phyloP scores from a whole-genome alignment of 305 asterid species.

The Plantago lanceolata region DNA sequence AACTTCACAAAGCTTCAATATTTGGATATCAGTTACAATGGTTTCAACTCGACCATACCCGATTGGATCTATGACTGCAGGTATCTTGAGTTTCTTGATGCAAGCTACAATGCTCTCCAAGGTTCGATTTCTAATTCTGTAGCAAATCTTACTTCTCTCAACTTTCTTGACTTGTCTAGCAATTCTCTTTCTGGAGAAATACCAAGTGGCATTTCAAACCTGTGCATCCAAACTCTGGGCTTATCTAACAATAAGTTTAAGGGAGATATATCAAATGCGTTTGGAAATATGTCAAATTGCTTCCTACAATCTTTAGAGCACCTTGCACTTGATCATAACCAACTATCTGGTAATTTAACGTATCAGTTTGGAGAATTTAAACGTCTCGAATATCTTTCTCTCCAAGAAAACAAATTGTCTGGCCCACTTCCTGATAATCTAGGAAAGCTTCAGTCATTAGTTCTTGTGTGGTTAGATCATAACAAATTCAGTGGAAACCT shows the following conservation, averaged over 20 bases:
- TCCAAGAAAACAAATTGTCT: background rate
- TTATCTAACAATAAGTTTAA: background rate
- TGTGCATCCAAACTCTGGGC: background rate
- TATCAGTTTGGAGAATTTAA: background rate
- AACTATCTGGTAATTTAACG: background rate
- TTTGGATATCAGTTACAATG: background rate
- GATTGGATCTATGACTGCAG: background rate
- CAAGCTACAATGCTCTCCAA: background rate
- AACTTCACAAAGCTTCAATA: background rate
- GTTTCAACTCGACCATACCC: background rate
- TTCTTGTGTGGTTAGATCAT: too few species aligned
- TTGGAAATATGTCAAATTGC: constrained; percentile 7
- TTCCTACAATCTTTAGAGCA: background rate
- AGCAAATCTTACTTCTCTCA: background rate
- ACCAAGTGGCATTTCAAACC: constrained; percentile 2
- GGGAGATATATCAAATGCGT: background rate
- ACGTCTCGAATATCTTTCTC: background rate
- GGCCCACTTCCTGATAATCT: background rate
- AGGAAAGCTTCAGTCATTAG: too few species aligned
- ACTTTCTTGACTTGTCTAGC: background rate
- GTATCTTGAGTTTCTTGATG: background rate
- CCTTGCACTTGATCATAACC: background rate
- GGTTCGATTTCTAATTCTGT: background rate
- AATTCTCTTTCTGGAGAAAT: background rate
- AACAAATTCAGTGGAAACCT: constrained; percentile 7